Conservation (phyloP, 1,139 yeast genomes). For the Pichia sp. region DNA sequence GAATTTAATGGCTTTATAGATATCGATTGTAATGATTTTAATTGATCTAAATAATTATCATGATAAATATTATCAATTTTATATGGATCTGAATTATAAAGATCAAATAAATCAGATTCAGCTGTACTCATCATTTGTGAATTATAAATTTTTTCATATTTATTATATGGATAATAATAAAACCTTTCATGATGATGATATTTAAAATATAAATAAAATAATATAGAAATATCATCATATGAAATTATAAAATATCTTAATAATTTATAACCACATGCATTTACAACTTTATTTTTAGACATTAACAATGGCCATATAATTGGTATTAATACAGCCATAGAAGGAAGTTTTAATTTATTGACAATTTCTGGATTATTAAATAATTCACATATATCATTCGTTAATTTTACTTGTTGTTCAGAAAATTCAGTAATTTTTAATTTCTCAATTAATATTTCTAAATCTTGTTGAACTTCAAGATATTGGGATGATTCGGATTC, state of each 20-base stretch:
- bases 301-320: constrained; percentile 13
- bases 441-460: not conserved
- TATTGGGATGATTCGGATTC: no score
- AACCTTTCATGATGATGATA: constrained; percentile 8
- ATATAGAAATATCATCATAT: constrained; percentile 6
- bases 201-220: constrained; percentile 10
- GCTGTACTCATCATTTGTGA: not conserved
- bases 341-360: not conserved
- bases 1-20: not conserved
- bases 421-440: not conserved
- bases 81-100: constrained; percentile 6
- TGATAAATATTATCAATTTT: not conserved
- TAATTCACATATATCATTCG: constrained; percentile 7
- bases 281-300: constrained; percentile 4
- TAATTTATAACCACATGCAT: constrained; percentile 12
- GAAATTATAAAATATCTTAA: constrained; percentile 6
- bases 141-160: constrained; percentile 5
- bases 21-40: not conserved
- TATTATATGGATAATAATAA: constrained; percentile 8
- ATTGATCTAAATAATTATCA: no score
- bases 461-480: no score
- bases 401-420: constrained; percentile 4
- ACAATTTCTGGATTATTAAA: not conserved
- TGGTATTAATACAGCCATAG: constrained; percentile 4
- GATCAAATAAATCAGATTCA: constrained; percentile 6